Conservation (phyloP, 1,139 yeast species). For the Candida smagusa region DNA sequence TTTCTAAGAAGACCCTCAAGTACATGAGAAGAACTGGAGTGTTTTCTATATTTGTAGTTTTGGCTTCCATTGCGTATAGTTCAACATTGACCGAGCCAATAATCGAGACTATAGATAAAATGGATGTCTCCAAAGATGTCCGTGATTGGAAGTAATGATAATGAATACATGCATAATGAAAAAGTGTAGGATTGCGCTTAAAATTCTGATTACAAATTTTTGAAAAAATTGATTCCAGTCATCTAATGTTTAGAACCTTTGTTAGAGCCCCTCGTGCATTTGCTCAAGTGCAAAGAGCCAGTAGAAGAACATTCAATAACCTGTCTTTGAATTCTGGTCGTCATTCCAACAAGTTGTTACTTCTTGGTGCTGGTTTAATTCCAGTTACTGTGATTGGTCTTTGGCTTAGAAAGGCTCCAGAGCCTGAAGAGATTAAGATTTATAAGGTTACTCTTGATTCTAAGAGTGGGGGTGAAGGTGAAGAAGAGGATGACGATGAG, state of each 20-base stretch:
- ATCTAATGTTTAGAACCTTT: slow-evolving; percentile 12
- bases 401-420: slow-evolving; percentile 9
- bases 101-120: slow-evolving; percentile 12
- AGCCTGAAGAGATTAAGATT: slow-evolving; percentile 7
- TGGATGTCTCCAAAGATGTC: slow-evolving; percentile 5
- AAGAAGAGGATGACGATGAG: slow-evolving; percentile 6
- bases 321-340: slow-evolving; percentile 6
- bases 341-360: slow-evolving; percentile 9
- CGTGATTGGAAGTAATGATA: slow-evolving; percentile 8
- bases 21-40: slow-evolving; percentile 33
- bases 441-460: slow-evolving; percentile 9
- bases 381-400: slow-evolving; percentile 12
- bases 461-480: slow-evolving; percentile 3
- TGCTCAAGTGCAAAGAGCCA: slow-evolving; percentile 12
- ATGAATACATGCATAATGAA: neutral
- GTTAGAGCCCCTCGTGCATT: slow-evolving; percentile 9
- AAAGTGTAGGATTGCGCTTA: neutral
- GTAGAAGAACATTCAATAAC: slow-evolving; percentile 12
- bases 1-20: slow-evolving; percentile 29
- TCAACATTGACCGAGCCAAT: slow-evolving; percentile 18
- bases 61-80: slow-evolving; percentile 36
- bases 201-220: neutral
- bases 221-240: no score
- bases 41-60: slow-evolving; percentile 29
- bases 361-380: slow-evolving; percentile 13